A percentile compares a stretch with the other conserved stretches of the same genome.
Evolutionary conservation across 306 rosid genomes (phyloP).

Genomic region (Dryas alaskensis): DNA sequence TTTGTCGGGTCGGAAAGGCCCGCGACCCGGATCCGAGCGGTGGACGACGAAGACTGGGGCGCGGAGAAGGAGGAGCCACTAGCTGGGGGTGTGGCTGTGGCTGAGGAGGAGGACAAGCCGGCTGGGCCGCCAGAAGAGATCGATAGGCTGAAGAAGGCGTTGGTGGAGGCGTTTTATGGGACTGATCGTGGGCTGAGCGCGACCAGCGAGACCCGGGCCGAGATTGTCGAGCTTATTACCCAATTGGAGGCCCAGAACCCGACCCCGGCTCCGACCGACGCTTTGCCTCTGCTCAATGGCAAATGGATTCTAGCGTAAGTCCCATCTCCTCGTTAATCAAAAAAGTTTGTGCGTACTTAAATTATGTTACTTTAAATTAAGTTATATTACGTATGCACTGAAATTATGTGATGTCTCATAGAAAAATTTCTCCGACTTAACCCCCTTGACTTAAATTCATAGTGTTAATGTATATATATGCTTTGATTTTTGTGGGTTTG

Average conservation of each 20-base stretch:
- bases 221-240: conserved; percentile 83
- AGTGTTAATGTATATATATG: too few relatives aligned
- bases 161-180: conserved; percentile 74
- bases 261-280: conserved; percentile 83
- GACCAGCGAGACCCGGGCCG: conserved; percentile 76
- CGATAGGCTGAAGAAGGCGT: conserved; percentile 56
- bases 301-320: conserved; percentile 93
- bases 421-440: too few relatives aligned
- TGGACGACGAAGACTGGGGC: conserved; percentile 52
- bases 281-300: conserved; percentile 76
- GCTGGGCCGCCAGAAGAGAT: conserved; percentile 41
- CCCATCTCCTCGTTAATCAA: too few relatives aligned
- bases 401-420: too few relatives aligned
- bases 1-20: conserved; percentile 17
- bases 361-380: too few relatives aligned
- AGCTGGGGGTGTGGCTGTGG: conserved; percentile 29
- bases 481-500: conserved; percentile 9
- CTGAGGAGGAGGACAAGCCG: conserved; percentile 34
- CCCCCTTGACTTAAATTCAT: too few relatives aligned
- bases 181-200: conserved; percentile 81
- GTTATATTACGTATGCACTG: too few relatives aligned
- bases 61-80: conserved; percentile 35
- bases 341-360: too few relatives aligned
- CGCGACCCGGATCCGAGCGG: conserved; percentile 32
- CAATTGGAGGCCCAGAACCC: conserved; percentile 85